Evolutionary conservation across 2,329 filamentous ascomycete species (phyloP), one percentile per base, ranked within the genome.

Genomic region (Scedosporium apiospermum): DNA sequence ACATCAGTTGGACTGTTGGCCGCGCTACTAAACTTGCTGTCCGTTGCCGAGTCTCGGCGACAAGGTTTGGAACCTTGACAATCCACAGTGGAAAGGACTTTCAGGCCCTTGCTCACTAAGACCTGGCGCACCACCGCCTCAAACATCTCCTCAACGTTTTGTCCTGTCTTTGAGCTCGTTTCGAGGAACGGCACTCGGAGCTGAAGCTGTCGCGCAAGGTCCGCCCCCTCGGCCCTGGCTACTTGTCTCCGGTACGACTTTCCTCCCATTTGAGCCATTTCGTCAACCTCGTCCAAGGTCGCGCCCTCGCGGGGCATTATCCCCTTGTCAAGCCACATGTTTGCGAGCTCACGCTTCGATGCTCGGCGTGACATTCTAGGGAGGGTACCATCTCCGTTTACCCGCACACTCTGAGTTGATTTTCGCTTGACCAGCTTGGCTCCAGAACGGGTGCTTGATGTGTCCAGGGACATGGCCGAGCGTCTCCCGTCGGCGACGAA

Each of bases 181-280:
- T 90, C 88, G 70, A 88, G 88, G 74, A 90, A 90, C 62, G 89
- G 73, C 60, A 89, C 74, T n/a, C 64, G 88, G 82, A 58, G 85
- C 82, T 73, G 87, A 87, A 65, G 79, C 74, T 71, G 82, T 83
- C 23, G 84, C 83, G 73, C 88, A 82, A 70, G 82, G 78, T 63
- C 81, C 81, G 73, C 85, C 79, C 55, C 79, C 75, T 62, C 78
- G 69, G 21, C 77, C 74, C 41, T 75, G 67, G 65, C 74, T 76
- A 66, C 79, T 77, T 63, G 75, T 75, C 63, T 77, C 75, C 14
- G 27, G 30, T 16, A 44, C 21, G 16, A 44, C 21, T 53, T 23
- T 16, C 26, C 26, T 26, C 41, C 57, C 21, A 26, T n/a, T 44
- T 44, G 58, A 18, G n/a, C n/a, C 9, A 18, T 46, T n/a, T 41